Evolutionary conservation across 1,284 basidiomycete species (phyloP), one percentile per base, ranked within the genome.

Genomic region (Apiotrichum laibachii): DNA sequence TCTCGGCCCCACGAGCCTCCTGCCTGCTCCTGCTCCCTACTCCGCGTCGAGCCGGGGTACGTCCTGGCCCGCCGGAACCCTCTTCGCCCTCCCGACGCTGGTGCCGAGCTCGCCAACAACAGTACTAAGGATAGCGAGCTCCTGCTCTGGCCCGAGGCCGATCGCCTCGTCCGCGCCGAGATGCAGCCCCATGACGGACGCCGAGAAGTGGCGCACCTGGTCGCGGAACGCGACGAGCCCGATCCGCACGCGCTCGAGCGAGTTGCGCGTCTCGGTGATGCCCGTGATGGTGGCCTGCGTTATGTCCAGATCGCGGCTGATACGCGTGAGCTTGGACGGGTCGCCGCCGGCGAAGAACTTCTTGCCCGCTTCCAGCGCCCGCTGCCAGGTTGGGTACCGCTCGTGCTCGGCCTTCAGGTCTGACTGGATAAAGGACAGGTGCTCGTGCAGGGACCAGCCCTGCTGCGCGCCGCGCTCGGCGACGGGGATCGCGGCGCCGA

Each of bases 111-210:
- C 62, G 18, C 53, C 54, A 0, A 63, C 62, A 11, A 63, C 59
- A 1, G 51, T 55, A 9, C 22, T 43, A 5, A 63, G 59, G 13
- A 73, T 66, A 37, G 63, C 58, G 49, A 73, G 61, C 57, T 73
- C 72, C 56, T 72, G 67, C 53, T 70, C 71, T 5, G 66, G 66
- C 3, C 70, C 70, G 22, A 73, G 53, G 13, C 68, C 65, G 35
- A 54, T 51, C 50, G 54, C 55, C 49, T 52, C 54, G 35, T 50
- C 45, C 34, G 67, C 64, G 37, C 71, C 74, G 12, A 75, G 63
- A 52, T 77, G 75, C 50, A 75, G 64, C 4, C 75, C 75, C 69
- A 75, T 72, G 58, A 77, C 65, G 18, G 66, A 69, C 9, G 71
- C 73, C 37, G 68, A 60, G 47, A 74, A 75, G 49, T 61, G 59